phyloP scores from a whole-genome alignment of 75 land plant genomes.

The Pinus albicaulis region DNA sequence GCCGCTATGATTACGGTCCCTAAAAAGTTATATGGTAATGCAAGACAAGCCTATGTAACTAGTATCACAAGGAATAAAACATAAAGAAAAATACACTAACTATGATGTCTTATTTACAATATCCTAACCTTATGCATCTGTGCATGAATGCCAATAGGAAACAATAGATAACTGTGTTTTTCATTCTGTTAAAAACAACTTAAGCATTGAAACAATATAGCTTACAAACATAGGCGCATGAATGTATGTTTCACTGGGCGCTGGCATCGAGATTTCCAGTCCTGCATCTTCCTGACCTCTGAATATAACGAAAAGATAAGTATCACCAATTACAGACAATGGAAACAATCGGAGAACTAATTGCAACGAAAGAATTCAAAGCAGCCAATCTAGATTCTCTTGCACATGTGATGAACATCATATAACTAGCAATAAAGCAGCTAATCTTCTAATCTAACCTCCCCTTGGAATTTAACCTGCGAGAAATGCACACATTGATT shows the following conservation, averaged over 20 bases:
- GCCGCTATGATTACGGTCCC: neutral
- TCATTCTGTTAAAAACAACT: neutral
- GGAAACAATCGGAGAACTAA: neutral
- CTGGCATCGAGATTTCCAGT: conserved; percentile 6
- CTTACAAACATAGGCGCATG: conserved; percentile 9
- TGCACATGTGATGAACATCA: neutral
- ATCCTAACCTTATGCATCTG: neutral
- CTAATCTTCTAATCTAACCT: neutral
- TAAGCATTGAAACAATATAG: neutral
- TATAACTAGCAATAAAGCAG: neutral
- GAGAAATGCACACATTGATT: neutral
- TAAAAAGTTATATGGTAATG: neutral
- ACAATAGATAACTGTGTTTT: neutral
- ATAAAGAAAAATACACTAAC: neutral
- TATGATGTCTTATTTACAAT: neutral
- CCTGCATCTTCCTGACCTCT: conserved; percentile 6
- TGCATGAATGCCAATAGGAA: neutral
- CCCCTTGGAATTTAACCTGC: neutral
- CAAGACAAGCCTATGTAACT: neutral
- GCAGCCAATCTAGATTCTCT: neutral
- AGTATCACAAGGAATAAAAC: neutral
- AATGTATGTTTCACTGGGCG: conserved; percentile 6
- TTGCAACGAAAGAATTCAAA: neutral
- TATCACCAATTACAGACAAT: neutral
- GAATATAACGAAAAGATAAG: neutral